Evolutionary conservation across 441 rosid species (phyloP).

Genomic region (Capsella rubella): DNA sequence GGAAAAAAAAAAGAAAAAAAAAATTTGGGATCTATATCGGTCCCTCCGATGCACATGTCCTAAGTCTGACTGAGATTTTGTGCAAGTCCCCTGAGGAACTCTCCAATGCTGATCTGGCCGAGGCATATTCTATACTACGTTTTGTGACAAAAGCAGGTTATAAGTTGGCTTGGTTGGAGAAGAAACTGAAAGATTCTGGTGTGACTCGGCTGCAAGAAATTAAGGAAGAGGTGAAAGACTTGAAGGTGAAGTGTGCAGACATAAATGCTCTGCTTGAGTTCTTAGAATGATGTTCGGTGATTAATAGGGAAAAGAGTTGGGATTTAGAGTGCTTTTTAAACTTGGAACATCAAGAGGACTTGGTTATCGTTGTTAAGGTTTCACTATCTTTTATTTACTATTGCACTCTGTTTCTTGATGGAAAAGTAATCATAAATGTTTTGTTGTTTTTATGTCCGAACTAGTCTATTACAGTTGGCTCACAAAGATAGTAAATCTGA

Average conservation of each 20-base stretch:
- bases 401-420: not conserved
- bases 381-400: no score
- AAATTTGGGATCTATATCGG: no score
- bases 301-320: not conserved
- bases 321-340: no score
- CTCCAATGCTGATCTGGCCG: not conserved
- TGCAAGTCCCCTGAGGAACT: not conserved
- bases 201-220: not conserved
- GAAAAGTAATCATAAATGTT: not conserved
- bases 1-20: no score
- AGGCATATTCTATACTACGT: not conserved
- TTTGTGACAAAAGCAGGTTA: conserved; percentile 29
- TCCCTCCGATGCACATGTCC: no score
- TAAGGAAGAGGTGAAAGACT: not conserved
- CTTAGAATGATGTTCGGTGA: not conserved
- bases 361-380: no score
- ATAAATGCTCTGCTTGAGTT: not conserved
- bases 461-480: no score
- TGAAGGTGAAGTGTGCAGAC: not conserved
- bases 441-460: not conserved
- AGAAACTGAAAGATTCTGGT: conserved; percentile 16
- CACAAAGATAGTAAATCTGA: no score
- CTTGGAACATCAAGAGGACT: no score
- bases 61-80: not conserved
- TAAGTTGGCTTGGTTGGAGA: conserved; percentile 50